These are phyloP conservation scores for Fonsecaea nubica DNA, from an alignment of 2,329 filamentous ascomycete genomes.

Conservation along the genomic window DNA sequence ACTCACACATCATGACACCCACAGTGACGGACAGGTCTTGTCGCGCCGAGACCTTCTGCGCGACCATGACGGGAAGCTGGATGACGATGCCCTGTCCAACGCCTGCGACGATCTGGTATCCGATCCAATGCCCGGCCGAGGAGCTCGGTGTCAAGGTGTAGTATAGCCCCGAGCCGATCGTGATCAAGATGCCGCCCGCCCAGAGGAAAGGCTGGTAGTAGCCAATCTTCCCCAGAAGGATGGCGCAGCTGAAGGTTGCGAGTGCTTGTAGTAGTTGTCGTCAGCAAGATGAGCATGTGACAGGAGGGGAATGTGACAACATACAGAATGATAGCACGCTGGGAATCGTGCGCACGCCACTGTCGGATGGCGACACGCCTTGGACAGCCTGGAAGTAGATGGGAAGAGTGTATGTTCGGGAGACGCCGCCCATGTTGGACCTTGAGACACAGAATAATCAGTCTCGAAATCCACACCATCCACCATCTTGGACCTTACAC, in stretches of 20 bases:
- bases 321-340: slow-evolving; percentile 44
- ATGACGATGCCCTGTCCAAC: slow-evolving; percentile 39
- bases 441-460: neutral
- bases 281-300: neutral
- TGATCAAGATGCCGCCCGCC: slow-evolving; percentile 37
- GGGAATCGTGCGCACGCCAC: slow-evolving; percentile 52
- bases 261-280: neutral
- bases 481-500: slow-evolving; percentile 41
- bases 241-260: slow-evolving; percentile 42
- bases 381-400: slow-evolving; percentile 57
- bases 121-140: slow-evolving; percentile 45
- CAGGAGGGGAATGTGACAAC: neutral
- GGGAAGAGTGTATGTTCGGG: slow-evolving; percentile 53
- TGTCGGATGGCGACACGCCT: slow-evolving; percentile 43
- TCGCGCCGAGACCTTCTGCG: slow-evolving; percentile 9
- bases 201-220: slow-evolving; percentile 32
- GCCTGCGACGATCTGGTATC: slow-evolving; percentile 46
- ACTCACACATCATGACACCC: slow-evolving; percentile 31
- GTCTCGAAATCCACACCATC: slow-evolving; percentile 34
- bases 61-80: slow-evolving; percentile 29
- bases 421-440: slow-evolving; percentile 28
- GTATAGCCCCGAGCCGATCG: slow-evolving; percentile 43
- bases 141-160: slow-evolving; percentile 44
- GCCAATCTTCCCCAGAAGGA: slow-evolving; percentile 37
- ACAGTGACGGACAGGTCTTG: slow-evolving; percentile 9